Evolutionary conservation across 75 land plant genomes (phyloP).

Genomic region (Picea glauca): DNA sequence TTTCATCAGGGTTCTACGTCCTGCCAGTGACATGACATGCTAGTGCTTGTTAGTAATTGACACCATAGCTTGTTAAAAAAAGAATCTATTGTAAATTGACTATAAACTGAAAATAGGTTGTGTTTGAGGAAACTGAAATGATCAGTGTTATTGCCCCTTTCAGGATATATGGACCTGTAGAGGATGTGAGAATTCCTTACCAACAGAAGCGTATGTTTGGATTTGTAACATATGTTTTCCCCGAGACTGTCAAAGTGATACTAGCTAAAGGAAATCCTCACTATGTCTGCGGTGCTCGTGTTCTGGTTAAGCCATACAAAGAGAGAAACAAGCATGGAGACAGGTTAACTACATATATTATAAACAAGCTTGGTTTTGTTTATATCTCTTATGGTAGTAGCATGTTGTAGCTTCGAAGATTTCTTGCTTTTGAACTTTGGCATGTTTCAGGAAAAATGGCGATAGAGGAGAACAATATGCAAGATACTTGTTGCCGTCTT

Average conservation of each 20-base stretch:
- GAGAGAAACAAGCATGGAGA: slow-evolving; percentile 75
- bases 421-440: too few relatives aligned
- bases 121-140: too few relatives aligned
- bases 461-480: slow-evolving; percentile 1
- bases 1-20: too few relatives aligned
- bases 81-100: too few relatives aligned
- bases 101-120: too few relatives aligned
- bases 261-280: slow-evolving; percentile 82
- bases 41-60: too few relatives aligned
- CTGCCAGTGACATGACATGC: too few relatives aligned
- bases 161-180: slow-evolving; percentile 84
- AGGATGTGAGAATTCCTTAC: slow-evolving; percentile 95
- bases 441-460: not conserved
- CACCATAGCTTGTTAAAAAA: too few relatives aligned
- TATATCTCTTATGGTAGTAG: too few relatives aligned
- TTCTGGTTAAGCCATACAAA: slow-evolving; percentile 93
- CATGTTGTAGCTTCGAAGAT: too few relatives aligned
- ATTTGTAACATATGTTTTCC: slow-evolving; percentile 82
- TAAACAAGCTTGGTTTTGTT: too few relatives aligned
- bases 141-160: not conserved
- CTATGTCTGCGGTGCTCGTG: slow-evolving; percentile 89
- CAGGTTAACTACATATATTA: slow-evolving; percentile 31
- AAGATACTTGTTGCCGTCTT: not conserved
- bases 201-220: slow-evolving; percentile 99
- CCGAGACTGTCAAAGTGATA: slow-evolving; percentile 81